Base-by-base conservation (phyloP, 2,329 filamentous ascomycete genomes). In the Scytalidium sp. region DNA sequence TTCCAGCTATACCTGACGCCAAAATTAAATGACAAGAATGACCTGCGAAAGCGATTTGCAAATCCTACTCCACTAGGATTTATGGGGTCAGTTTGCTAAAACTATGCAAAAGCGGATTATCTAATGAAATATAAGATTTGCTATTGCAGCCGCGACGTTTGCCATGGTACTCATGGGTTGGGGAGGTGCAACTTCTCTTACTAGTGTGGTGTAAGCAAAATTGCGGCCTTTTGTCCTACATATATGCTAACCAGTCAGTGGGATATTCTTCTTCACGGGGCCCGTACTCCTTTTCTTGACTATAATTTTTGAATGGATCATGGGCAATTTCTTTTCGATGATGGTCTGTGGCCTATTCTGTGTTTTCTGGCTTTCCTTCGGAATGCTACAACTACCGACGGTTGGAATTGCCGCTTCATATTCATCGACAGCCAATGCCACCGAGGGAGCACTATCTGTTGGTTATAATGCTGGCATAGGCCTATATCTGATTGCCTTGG, bases 251-350 rank as follows among this genome's bases (percentile, higher is more conserved):
- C 27, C 19, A 29, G 36, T 45, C 23, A 60, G 57, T 10, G 57
- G 57, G 1, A 58, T 60, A 7, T 60, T 60, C 43, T 58, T 43
- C 45, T 60, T 60, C 41, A 60, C 57, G 1, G 75, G 75, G 1
- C 76, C 75, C 1, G 58, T 78, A 11, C 69, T 79, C 42, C 65
- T 78, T 6, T 58, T 70, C 13, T 67, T 76, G 27, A 65, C 70
- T 23, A 71, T 74, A 49, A 71, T 79, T 6, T 78, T 77, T 53
- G 74, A 79, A 53, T 79, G 75, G 75, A 70, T 79, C 42, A 73
- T 75, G 69, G 72, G 71, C 5, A 75, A 75, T 56, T 75, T 75
- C 67, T 73, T 75, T 53, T 65, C 71, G 2, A 79, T 79, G 75
- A 75, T 77, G 68, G 72, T 76, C 1, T 75, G 75, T 64, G 74